A percentile compares a stretch with the other conserved stretches of the same genome.
phyloP scores from a whole-genome alignment of 1,284 basidiomycete species.

The Apiotrichum sp. region DNA sequence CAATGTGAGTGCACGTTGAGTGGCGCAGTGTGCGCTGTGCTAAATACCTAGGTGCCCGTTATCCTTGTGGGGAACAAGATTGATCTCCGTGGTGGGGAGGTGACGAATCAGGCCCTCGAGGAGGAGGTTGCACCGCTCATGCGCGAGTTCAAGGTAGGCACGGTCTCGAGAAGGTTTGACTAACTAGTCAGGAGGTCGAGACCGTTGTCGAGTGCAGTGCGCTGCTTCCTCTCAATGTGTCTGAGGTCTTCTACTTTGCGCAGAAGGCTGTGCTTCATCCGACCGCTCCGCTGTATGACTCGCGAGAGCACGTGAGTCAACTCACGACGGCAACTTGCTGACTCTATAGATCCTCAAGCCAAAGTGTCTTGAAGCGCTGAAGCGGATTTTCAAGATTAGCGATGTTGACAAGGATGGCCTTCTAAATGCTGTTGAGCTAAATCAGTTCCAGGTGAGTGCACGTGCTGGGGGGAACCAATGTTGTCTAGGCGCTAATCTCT shows the following conservation, averaged over 20 bases:
- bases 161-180: too few species aligned
- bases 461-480: too few species aligned
- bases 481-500: not conserved
- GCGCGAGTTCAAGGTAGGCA: conserved; percentile 87
- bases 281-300: conserved; percentile 94
- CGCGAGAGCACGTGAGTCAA: conserved; percentile 70
- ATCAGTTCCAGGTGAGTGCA: conserved; percentile 80
- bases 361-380: conserved; percentile 79
- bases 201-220: conserved; percentile 97
- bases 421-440: conserved; percentile 82
- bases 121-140: conserved; percentile 92
- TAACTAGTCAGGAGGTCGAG: conserved; percentile 72
- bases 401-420: conserved; percentile 92
- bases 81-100: conserved; percentile 82
- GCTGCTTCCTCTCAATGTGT: conserved; percentile 80
- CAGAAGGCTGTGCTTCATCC: conserved; percentile 98
- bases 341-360: conserved; percentile 60
- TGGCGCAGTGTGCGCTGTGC: too few species aligned
- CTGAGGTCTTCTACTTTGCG: conserved; percentile 98
- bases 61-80: conserved; percentile 99
- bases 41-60: conserved; percentile 68
- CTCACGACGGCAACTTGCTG: not conserved
- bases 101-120: conserved; percentile 89
- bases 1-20: conserved; percentile 56
- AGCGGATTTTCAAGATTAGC: conserved; percentile 92